A percentile compares a stretch with the other conserved stretches of the same genome.
Evolutionary conservation across 805 yeast species (phyloP).

Genomic region (Teunomyces pallodes): DNA sequence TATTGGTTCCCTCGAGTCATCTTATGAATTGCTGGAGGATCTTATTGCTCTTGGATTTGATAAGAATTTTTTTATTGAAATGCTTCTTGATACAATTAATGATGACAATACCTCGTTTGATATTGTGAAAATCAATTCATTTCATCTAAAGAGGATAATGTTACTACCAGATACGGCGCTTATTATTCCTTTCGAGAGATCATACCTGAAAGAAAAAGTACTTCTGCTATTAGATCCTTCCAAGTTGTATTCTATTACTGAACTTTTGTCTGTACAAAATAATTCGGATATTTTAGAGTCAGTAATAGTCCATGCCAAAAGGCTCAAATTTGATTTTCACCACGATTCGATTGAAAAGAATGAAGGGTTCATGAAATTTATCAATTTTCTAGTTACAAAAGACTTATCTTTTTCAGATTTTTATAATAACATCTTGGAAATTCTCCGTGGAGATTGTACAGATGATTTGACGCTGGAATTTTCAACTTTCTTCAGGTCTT

Average conservation of each 20-base stretch:
- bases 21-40: slow-evolving; percentile 14
- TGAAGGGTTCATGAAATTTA: slow-evolving; percentile 31
- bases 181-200: not conserved
- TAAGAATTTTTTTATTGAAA: slow-evolving; percentile 23
- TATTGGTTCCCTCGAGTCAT: slow-evolving; percentile 18
- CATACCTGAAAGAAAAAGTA: not conserved
- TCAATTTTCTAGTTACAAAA: slow-evolving; percentile 7
- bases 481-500: slow-evolving; percentile 19
- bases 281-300: not conserved
- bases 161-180: not conserved
- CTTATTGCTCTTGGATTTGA: slow-evolving; percentile 26
- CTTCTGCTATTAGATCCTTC: not conserved
- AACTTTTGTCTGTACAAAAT: not conserved
- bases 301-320: not conserved
- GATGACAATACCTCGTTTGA: slow-evolving; percentile 37
- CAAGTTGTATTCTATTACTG: not conserved
- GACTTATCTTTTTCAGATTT: slow-evolving; percentile 1
- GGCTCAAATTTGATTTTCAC: slow-evolving; percentile 30
- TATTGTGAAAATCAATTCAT: slow-evolving; percentile 41
- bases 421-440: slow-evolving; percentile 18
- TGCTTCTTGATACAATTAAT: slow-evolving; percentile 29
- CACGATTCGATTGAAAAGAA: slow-evolving; percentile 31
- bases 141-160: slow-evolving; percentile 23
- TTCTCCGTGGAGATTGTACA: slow-evolving; percentile 15
- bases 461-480: slow-evolving; percentile 25